Conservation (phyloP, 345 rosid species). For the Clausena lansium region DNA sequence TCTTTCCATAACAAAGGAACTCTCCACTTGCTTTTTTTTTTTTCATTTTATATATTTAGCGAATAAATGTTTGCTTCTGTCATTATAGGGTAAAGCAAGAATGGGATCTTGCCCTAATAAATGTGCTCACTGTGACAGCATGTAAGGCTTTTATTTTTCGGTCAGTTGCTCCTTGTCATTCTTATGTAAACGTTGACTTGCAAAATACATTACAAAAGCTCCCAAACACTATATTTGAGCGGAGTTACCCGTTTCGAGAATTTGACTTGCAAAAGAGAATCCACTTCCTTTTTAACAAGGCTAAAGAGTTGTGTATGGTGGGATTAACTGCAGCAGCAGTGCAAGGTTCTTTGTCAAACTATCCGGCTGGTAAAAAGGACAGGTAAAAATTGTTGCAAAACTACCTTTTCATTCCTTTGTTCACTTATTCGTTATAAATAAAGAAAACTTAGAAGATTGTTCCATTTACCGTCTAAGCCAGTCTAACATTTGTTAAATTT, state of each 20-base stretch:
- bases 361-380: constrained; percentile 68
- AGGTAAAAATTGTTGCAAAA: constrained; percentile 41
- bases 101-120: constrained; percentile 93
- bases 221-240: constrained; percentile 90
- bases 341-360: constrained; percentile 78
- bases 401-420: neutral
- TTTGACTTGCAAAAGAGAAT: constrained; percentile 85
- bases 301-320: constrained; percentile 79
- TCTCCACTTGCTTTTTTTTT: neutral
- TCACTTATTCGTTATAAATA: neutral
- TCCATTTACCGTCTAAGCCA: neutral
- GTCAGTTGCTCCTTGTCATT: constrained; percentile 92
- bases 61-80: constrained; percentile 16
- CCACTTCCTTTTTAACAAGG: constrained; percentile 81
- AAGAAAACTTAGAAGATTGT: neutral
- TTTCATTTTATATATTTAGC: constrained; percentile 14
- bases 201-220: constrained; percentile 95
- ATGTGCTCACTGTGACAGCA: constrained; percentile 73
- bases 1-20: neutral
- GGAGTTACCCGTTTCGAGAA: constrained; percentile 87
- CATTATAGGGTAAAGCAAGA: constrained; percentile 71
- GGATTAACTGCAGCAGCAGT: constrained; percentile 75
- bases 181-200: constrained; percentile 88
- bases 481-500: neutral
- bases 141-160: constrained; percentile 88